Evolutionary conservation across 768 basidiomycete genomes (phyloP), one percentile per base, ranked within the genome.

Genomic region (Gelatoporia subvermispora): DNA sequence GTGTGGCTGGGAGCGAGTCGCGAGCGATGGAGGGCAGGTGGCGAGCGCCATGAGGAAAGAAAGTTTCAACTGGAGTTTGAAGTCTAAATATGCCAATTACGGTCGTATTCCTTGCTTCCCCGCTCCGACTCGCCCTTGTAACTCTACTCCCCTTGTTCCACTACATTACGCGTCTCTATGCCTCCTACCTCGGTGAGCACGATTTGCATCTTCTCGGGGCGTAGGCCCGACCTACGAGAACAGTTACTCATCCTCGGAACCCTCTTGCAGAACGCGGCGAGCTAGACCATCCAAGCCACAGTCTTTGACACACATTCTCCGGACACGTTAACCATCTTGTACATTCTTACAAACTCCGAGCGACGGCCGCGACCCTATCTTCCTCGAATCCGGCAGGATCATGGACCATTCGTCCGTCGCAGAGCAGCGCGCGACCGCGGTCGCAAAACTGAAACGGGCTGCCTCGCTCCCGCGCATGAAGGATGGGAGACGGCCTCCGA

Each of bases 391-490:
- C 50, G 45, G 50, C 51, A 41, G 35, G 44, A 54, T 24, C 53
- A 71, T 70, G 69, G 68, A 77, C 55, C 62, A 60, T 46, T 56
- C 73, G 39, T 68, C 72, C 10, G 71, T 77, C 68, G 79, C 79
- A 22, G 87, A 93, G 65, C 86, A 93, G 67, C 84, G 93, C 51
- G 88, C 90, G 62, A 79, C 81, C 47, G 88, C 92, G 10, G 85
- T 95, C 41, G 90, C 90, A 39, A 93, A 85, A 70, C 80, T 96
- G 55, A 93, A 88, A 69, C 83, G 93, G 58, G 93, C 93, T 37
- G 89, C 92, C 47, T 94, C 92, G 15, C 68, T 95, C 23, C 93
- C 93, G 34, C 77, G 93, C 52, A 89, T 89, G 84, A 92, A 92
- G 65, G 88, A 92, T 65, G 92, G 92, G 8, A 72, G 92, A 47